Conservation (phyloP, 768 basidiomycete species). For the Hypholoma sublateritium region DNA sequence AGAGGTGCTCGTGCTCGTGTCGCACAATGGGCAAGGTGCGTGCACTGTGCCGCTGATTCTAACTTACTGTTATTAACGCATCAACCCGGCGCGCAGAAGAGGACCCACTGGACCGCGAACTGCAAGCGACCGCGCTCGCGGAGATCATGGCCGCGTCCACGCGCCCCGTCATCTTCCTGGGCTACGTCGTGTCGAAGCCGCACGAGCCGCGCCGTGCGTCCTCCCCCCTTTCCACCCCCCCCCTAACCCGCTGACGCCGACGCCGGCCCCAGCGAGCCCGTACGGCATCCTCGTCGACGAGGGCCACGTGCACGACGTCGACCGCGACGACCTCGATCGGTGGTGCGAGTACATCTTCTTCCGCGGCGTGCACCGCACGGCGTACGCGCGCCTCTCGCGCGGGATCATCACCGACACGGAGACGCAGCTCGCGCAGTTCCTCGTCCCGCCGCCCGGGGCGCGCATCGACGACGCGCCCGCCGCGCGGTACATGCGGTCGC, state of each 20-base stretch:
- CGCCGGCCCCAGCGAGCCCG: constrained; percentile 53
- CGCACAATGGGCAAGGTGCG: constrained; percentile 89
- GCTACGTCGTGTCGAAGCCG: constrained; percentile 78
- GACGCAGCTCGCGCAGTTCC: constrained; percentile 84
- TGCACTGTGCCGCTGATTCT: background rate
- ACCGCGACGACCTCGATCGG: constrained; percentile 66
- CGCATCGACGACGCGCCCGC: constrained; percentile 56
- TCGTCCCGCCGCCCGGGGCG: constrained; percentile 63
- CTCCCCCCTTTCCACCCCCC: background rate
- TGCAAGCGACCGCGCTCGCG: constrained; percentile 81
- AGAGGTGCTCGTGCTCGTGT: constrained; percentile 77
- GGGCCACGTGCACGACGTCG: constrained; percentile 78
- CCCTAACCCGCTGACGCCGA: background rate
- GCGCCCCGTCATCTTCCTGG: constrained; percentile 75
- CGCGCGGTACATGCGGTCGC: constrained; percentile 66
- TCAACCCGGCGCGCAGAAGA: constrained; percentile 55
- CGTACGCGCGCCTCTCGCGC: constrained; percentile 82
- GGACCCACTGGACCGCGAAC: constrained; percentile 82
- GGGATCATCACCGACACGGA: constrained; percentile 90
- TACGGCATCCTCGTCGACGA: constrained; percentile 78
- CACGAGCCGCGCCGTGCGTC: constrained; percentile 60
- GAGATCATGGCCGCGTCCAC: constrained; percentile 76
- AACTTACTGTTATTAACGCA: background rate
- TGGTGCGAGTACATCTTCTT: constrained; percentile 95
- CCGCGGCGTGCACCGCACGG: constrained; percentile 73